Percentiles rank a stretch among this genome's conserved stretches.
These are phyloP conservation scores for Citrullus amarus DNA, from an alignment of 306 rosid species.

Conservation along the genomic window DNA sequence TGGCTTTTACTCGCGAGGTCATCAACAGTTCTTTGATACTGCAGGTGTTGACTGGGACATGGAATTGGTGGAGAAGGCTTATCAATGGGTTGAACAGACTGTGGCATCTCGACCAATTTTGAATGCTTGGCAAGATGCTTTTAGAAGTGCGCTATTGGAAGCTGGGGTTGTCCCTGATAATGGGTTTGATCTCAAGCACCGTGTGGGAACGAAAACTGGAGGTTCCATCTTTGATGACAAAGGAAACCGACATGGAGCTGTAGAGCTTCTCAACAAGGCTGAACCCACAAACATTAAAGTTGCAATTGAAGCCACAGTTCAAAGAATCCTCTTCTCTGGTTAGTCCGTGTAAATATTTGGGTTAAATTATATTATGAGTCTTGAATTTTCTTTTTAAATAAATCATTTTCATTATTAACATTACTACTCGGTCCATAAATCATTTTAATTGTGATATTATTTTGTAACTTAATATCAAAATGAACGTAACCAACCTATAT, in stretches of 20 bases:
- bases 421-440: too few species aligned
- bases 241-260: constrained; percentile 22
- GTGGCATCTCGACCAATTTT: background rate
- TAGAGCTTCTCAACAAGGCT: constrained; percentile 13
- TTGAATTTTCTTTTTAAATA: too few species aligned
- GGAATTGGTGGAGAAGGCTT: constrained; percentile 10
- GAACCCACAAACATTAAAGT: constrained; percentile 5
- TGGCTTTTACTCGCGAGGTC: constrained; percentile 4
- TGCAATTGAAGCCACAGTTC: constrained; percentile 9
- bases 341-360: too few species aligned
- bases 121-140: background rate
- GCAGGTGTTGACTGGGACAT: constrained; percentile 13
- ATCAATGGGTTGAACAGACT: constrained; percentile 15
- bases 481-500: too few species aligned
- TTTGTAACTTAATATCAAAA: too few species aligned
- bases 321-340: constrained; percentile 13
- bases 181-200: constrained; percentile 2
- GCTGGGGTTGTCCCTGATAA: constrained; percentile 10
- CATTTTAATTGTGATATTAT: too few species aligned
- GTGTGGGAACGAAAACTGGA: constrained; percentile 1
- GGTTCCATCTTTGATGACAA: constrained; percentile 10
- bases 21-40: background rate
- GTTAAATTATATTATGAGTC: too few species aligned
- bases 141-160: constrained; percentile 3
- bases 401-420: too few species aligned